Base-by-base conservation (phyloP, 495 filamentous ascomycete species). In the Hypoxylon intermedium region DNA sequence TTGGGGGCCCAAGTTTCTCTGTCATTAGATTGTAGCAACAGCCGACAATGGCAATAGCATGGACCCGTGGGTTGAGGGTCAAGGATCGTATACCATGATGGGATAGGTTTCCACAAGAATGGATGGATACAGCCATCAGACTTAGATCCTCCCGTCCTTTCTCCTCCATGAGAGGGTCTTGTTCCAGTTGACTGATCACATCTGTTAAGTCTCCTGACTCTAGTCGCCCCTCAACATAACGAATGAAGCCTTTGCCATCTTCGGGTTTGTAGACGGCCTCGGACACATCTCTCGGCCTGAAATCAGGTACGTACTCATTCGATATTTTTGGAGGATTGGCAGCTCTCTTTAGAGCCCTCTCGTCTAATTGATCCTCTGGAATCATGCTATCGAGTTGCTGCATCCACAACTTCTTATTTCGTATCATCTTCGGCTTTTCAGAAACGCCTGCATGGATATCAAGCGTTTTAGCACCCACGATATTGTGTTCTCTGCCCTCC, bases 11-110 rank as follows among this genome's bases (percentile, higher is more conserved):
- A 16, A 96, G 82, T 46, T 92, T 85, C 69, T 97, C 94, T 2
- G 93, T 97, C 51, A 97, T 72, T 15, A 97, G 87, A 57, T 98
- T 98, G 79, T 98, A 97, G 77, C 94, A 98, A 77, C 94, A 98
- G 30, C 94, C 94, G 36, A 98, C 90, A 70, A 98, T 89, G 30
- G 94, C 94, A 40, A 98, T 88, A 11, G 91, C 92, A 13, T 87
- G 83, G 46, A 98, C 90, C 21, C 84, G 80, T 1, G 92, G 89
- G 66, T 96, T 97, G 30, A 91, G 68, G 11, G 90, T 72, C 37
- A 98, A 80, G 3, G 94, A 94, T 5, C 90, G 88, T 36, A 98
- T 85, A 1, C 90, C 94, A 67, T 96, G 92, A 67, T 98, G 94
- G n/a, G 93, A 84, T 11, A 98, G 86, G 67, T 97, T 98, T 49